phyloP scores from a whole-genome alignment of 495 filamentous ascomycete species.

The Neurospora sp. region DNA sequence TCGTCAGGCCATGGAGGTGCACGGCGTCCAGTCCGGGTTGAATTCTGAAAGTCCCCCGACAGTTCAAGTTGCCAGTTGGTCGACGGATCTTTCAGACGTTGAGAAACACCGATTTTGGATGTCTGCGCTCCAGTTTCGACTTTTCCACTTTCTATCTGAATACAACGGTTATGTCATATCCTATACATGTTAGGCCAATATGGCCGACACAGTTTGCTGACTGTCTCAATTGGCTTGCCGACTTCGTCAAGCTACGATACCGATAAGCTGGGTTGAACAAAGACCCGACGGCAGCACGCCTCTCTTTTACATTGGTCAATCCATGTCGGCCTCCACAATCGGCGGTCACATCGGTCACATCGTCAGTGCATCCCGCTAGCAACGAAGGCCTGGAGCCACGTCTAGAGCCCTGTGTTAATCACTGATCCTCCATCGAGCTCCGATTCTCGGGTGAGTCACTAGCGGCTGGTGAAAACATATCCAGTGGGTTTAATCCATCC shows the following conservation, averaged over 20 bases:
- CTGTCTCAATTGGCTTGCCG: neutral
- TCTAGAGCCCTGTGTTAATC: neutral
- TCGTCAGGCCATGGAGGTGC: neutral
- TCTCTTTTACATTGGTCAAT: constrained; percentile 4
- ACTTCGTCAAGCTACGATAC: neutral
- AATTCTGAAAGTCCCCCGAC: neutral
- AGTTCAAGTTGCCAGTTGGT: neutral
- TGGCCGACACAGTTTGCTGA: neutral
- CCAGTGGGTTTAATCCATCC: neutral
- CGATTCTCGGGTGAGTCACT: neutral
- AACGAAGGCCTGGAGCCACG: neutral
- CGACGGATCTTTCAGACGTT: neutral
- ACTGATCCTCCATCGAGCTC: neutral
- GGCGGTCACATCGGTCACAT: constrained; percentile 5
- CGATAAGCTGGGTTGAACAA: neutral
- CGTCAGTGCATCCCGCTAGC: neutral
- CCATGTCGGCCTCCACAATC: constrained; percentile 2
- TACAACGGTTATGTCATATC: neutral
- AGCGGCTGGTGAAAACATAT: neutral
- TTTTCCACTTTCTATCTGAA: neutral
- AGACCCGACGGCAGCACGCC: neutral
- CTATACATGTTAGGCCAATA: neutral
- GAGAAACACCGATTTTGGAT: neutral
- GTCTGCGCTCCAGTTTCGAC: neutral
- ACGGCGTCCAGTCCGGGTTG: neutral